Percentiles rank a stretch among this genome's conserved stretches.
Evolutionary conservation across 352 stramenopile genomes (phyloP).

Genomic region (Pythium rhizo-oryzae): DNA sequence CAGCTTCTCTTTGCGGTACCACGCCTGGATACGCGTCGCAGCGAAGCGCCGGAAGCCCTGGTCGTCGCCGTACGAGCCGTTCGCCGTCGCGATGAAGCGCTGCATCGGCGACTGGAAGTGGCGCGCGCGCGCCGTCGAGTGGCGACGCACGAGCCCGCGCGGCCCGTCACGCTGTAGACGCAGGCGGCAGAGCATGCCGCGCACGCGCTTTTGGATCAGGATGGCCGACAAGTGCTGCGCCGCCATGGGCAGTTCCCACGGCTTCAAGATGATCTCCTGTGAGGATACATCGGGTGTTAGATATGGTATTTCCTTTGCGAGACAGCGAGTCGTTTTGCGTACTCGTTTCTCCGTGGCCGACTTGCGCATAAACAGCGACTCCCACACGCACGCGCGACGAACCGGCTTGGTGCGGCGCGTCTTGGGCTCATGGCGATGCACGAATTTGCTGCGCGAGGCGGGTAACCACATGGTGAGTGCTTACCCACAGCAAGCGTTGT

Average conservation of each 20-base stretch:
- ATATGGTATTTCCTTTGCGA: no score
- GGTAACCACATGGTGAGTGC: not conserved
- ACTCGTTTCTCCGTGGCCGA: slow-evolving; percentile 65
- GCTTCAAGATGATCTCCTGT: slow-evolving; percentile 64
- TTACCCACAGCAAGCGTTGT: not conserved
- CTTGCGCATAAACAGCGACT: slow-evolving; percentile 85
- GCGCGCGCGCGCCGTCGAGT: not conserved
- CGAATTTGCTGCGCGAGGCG: slow-evolving; percentile 48
- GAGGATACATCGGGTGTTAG: not conserved
- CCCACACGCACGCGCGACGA: slow-evolving; percentile 42
- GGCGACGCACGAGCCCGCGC: slow-evolving; percentile 2
- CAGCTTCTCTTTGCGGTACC: slow-evolving; percentile 60
- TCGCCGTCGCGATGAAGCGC: slow-evolving; percentile 56
- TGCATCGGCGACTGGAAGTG: slow-evolving; percentile 62
- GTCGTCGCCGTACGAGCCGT: slow-evolving; percentile 58
- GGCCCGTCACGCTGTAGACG: slow-evolving; percentile 1
- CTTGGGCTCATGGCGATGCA: slow-evolving; percentile 48
- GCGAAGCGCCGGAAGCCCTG: slow-evolving; percentile 61
- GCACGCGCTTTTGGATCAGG: slow-evolving; percentile 74
- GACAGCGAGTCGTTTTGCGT: not conserved
- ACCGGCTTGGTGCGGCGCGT: slow-evolving; percentile 41
- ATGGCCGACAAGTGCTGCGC: slow-evolving; percentile 79
- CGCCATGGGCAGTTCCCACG: slow-evolving; percentile 83
- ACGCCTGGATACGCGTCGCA: slow-evolving; percentile 65
- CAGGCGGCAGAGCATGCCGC: slow-evolving; percentile 62